Evolutionary conservation across 2,329 filamentous ascomycete species (phyloP).

Genomic region (Diaporthe batatas): DNA sequence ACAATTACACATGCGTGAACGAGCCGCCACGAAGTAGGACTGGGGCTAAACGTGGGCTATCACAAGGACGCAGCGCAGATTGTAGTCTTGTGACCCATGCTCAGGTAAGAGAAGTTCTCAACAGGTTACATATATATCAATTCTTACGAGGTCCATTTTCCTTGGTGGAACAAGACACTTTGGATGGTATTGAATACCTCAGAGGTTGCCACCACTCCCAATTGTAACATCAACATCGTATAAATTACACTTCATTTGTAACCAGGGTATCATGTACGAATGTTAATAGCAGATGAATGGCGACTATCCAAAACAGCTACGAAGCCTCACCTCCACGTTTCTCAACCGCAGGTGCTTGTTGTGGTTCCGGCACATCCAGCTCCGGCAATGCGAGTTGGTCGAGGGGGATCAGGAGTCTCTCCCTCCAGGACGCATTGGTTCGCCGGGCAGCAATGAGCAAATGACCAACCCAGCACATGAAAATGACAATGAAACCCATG

Average conservation of each 20-base stretch:
- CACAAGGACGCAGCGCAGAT: too few relatives aligned
- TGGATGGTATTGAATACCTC: too few relatives aligned
- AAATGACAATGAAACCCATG: conserved; percentile 33
- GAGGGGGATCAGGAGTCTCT: conserved; percentile 20
- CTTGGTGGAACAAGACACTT: too few relatives aligned
- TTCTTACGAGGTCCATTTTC: too few relatives aligned
- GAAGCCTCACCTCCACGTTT: not conserved
- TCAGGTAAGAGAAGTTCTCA: too few relatives aligned
- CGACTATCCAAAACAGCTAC: not conserved
- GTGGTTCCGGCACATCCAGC: not conserved
- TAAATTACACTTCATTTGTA: too few relatives aligned
- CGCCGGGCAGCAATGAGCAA: not conserved
- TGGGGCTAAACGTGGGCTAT: too few relatives aligned
- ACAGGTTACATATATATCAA: too few relatives aligned
- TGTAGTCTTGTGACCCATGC: too few relatives aligned
- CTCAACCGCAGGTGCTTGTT: not conserved
- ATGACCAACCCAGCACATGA: conserved; percentile 28
- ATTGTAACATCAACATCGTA: too few relatives aligned
- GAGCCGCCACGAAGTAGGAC: not conserved
- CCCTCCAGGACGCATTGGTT: conserved; percentile 1
- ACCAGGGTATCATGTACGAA: not conserved
- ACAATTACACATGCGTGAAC: not conserved
- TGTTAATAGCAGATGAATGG: too few relatives aligned
- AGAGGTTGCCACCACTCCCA: too few relatives aligned
- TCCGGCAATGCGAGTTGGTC: conserved; percentile 30